Percentiles rank a stretch among this genome's conserved stretches.
Conservation (phyloP, 176 grass and related monocot genomes). For the Aegilops sharonensis region DNA sequence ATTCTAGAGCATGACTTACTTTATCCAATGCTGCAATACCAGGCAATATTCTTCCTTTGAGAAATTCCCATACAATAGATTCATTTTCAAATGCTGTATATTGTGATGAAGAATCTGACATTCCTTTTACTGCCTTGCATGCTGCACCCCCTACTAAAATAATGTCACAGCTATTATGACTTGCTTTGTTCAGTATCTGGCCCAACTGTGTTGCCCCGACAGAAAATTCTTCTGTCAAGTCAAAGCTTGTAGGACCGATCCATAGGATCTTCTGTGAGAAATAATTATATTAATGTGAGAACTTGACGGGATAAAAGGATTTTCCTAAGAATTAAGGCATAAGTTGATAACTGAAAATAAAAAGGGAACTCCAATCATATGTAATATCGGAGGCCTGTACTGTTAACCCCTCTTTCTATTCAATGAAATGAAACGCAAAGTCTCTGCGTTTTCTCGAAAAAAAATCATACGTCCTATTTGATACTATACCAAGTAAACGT, state of each 20-base stretch:
- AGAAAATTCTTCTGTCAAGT: constrained; percentile 38
- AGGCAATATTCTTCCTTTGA: constrained; percentile 81
- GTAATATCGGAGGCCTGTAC: not conserved
- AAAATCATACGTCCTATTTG: not conserved
- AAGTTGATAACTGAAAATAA: not conserved
- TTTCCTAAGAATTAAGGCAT: not conserved
- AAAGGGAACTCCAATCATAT: constrained; percentile 20
- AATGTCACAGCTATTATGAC: constrained; percentile 50
- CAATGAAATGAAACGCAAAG: no score
- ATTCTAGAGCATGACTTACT: constrained; percentile 51
- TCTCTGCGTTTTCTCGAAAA: no score
- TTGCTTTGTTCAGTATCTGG: constrained; percentile 55
- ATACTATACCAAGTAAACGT: constrained; percentile 1
- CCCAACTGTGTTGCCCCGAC: constrained; percentile 50
- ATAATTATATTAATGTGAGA: constrained; percentile 30
- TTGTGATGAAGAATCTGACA: constrained; percentile 30
- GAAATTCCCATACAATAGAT: constrained; percentile 84
- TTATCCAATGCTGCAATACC: constrained; percentile 90
- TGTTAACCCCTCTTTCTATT: no score
- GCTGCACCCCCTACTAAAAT: constrained; percentile 64
- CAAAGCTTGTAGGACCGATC: constrained; percentile 60
- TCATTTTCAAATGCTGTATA: constrained; percentile 56
- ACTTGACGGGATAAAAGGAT: not conserved
- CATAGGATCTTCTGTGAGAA: constrained; percentile 78
- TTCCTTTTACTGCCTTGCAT: constrained; percentile 58